Percentiles rank a stretch among this genome's conserved stretches.
These are phyloP conservation scores for Priceomyces carsonii DNA, from an alignment of 805 yeast genomes.

Conservation along the genomic window DNA sequence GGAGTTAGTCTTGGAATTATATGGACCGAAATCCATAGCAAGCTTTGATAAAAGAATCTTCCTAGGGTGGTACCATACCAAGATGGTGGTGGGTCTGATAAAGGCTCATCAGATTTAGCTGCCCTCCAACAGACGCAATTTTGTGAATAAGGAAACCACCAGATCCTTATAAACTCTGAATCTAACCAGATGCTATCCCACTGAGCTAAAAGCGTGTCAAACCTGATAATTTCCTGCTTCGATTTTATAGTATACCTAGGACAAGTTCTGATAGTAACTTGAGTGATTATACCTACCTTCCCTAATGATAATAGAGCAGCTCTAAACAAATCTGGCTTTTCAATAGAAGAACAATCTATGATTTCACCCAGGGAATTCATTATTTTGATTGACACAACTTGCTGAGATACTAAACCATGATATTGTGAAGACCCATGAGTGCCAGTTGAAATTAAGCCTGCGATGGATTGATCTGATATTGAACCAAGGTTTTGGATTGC, in stretches of 20 bases:
- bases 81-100: slow-evolving; percentile 64
- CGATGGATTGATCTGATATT: slow-evolving; percentile 88
- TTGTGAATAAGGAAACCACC: slow-evolving; percentile 97
- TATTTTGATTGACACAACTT: slow-evolving; percentile 74
- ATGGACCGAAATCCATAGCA: slow-evolving; percentile 78
- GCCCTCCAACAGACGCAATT: slow-evolving; percentile 93
- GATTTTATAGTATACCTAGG: slow-evolving; percentile 83
- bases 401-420: slow-evolving; percentile 89
- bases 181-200: slow-evolving; percentile 87
- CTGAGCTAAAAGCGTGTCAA: slow-evolving; percentile 65
- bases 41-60: slow-evolving; percentile 73
- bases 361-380: slow-evolving; percentile 77
- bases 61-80: slow-evolving; percentile 88
- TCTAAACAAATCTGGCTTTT: slow-evolving; percentile 64
- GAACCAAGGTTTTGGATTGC: slow-evolving; percentile 93
- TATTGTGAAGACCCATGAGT: slow-evolving; percentile 95
- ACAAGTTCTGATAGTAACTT: slow-evolving; percentile 80
- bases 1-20: slow-evolving; percentile 80
- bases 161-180: slow-evolving; percentile 86
- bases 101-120: slow-evolving; percentile 63
- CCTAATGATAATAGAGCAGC: slow-evolving; percentile 89
- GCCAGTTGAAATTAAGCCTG: slow-evolving; percentile 95
- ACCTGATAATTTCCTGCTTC: slow-evolving; percentile 76
- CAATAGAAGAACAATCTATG: slow-evolving; percentile 63
- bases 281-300: slow-evolving; percentile 84